Evolutionary conservation across 139 green algal species (phyloP).

Genomic region (Chlorella sp.): DNA sequence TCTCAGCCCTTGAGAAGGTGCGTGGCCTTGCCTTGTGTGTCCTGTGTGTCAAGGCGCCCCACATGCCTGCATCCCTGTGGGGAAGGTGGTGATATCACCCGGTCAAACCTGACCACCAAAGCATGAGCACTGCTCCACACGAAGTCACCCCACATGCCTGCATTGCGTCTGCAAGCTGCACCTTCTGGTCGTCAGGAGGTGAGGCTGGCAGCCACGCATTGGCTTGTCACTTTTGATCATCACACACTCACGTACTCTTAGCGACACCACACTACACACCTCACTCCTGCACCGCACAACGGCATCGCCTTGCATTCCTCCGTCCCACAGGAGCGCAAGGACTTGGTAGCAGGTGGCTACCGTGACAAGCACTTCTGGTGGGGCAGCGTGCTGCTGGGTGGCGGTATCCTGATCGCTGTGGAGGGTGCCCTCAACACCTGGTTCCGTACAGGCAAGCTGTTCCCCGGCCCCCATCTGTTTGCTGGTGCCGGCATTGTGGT

Average conservation of each 20-base stretch:
- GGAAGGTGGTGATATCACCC: no score
- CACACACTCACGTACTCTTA: no score
- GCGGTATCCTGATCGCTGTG: conserved; percentile 74
- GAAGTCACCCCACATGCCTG: background rate
- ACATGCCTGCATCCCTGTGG: no score
- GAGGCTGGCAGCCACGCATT: no score
- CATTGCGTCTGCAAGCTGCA: no score
- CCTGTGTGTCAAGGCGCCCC: background rate
- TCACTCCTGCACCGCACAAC: no score
- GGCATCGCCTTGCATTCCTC: no score
- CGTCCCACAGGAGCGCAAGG: conserved; percentile 83
- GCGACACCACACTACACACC: no score
- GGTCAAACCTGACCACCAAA: background rate
- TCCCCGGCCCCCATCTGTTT: conserved; percentile 97
- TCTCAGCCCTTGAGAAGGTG: background rate
- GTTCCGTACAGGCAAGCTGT: conserved; percentile 89
- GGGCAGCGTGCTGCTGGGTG: conserved; percentile 79
- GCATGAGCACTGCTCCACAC: background rate
- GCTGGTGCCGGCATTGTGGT: conserved; percentile 85
- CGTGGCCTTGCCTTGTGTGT: background rate
- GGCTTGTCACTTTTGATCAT: no score
- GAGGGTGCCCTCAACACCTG: conserved; percentile 91
- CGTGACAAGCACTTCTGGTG: conserved; percentile 77
- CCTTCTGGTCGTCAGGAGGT: no score
- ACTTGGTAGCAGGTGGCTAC: conserved; percentile 68